Evolutionary conservation across 2,329 filamentous ascomycete genomes (phyloP), one percentile per base, ranked within the genome.

Genomic region (Xylaria multiplex): DNA sequence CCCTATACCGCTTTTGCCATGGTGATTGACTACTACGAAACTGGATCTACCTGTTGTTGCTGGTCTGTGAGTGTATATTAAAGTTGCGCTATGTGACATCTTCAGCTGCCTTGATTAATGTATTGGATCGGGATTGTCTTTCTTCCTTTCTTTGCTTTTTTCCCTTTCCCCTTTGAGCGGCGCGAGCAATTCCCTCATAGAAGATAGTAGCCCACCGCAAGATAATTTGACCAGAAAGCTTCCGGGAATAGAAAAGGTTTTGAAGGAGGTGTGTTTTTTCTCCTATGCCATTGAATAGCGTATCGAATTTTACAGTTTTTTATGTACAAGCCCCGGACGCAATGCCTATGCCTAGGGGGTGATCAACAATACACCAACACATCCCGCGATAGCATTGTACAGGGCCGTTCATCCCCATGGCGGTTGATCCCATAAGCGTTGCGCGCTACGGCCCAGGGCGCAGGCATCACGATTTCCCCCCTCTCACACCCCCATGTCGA

Each of bases 241-340:
- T 11, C 30, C 32, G 52, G 16, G 35, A 46, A 46, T 19, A 45
- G 37, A 14, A 37, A n/a, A n/a, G 30, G 24, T 6, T 4, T 22
- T 19, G 22, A 24, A 19, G 19, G 2, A 22, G 42, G 11, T 6
- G 9, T 24, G 35, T 9, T 30, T 48, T 16, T 16, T 45, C 6
- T 40, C 43, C 16, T 40, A 16, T 59, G 30, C 4, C n/a, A 53
- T 61, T 64, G 22, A 32, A 53, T 13, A 53, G 52, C 27, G 24
- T 32, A 54, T 62, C 50, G n/a, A 8, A 9, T 62, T 62, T 55
- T 56, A 59, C 32, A 57, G 9, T 35, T 46, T 54, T 54, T 43
- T 54, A 59, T 69, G 43, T 67, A 69, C 67, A 69, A 35, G 19
- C 30, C 48, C 49, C 11, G 19, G 35, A 6, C 13, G 19, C 6